phyloP scores from a whole-genome alignment of 148 eudicot species.

The Bassia scoparia region DNA sequence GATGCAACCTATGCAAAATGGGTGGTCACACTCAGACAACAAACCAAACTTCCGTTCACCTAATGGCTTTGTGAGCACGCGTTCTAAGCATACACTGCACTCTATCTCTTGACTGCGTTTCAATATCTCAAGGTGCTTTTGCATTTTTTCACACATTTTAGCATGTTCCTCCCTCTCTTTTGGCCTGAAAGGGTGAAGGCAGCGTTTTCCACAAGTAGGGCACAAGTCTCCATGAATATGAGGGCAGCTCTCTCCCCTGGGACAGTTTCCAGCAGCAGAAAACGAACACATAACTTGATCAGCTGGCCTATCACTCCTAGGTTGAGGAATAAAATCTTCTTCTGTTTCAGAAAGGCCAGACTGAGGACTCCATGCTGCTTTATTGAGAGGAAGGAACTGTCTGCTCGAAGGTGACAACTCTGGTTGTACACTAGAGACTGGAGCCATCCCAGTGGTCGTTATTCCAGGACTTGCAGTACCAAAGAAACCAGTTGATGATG shows the following conservation, averaged over 20 bases:
- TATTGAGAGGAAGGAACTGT: constrained; percentile 23
- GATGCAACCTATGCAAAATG: constrained; percentile 84
- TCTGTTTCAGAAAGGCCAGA: constrained; percentile 28
- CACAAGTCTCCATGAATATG: constrained; percentile 92
- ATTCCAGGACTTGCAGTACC: constrained; percentile 31
- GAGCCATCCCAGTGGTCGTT: constrained; percentile 16
- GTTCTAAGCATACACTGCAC: constrained; percentile 94
- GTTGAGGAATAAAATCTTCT: constrained; percentile 27
- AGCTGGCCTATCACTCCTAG: constrained; percentile 40
- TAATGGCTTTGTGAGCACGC: constrained; percentile 67
- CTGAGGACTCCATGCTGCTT: constrained; percentile 43
- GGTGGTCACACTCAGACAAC: constrained; percentile 92
- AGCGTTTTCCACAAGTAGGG: constrained; percentile 63
- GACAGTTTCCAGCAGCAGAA: constrained; percentile 85
- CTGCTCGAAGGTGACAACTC: constrained; percentile 44
- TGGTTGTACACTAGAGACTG: constrained; percentile 29
- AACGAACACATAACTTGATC: constrained; percentile 72
- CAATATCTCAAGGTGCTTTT: constrained; percentile 62
- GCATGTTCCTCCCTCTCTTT: constrained; percentile 79
- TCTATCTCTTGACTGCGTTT: constrained; percentile 90
- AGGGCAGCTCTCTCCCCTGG: constrained; percentile 81
- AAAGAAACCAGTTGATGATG: constrained; percentile 51
- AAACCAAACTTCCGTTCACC: constrained; percentile 86
- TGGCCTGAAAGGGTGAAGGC: constrained; percentile 85
- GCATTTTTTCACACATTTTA: constrained; percentile 63